phyloP scores from a whole-genome alignment of 2,329 filamentous ascomycete species.

The Pseudogymnoascus sp. region DNA sequence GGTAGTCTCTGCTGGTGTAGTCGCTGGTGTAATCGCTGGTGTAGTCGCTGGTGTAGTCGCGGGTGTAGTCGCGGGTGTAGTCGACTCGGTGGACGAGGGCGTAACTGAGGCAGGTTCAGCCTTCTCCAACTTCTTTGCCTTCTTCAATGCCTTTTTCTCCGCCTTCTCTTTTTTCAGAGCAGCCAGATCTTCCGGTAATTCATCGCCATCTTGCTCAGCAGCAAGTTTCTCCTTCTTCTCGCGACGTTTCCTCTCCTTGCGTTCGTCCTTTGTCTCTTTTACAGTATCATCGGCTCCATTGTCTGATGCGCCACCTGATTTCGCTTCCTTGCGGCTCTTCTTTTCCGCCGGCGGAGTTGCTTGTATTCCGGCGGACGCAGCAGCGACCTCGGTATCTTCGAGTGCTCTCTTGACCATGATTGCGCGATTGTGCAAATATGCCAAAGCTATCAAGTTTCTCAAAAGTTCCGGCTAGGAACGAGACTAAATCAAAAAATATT shows the following conservation, averaged over 20 bases:
- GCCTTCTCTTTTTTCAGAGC: constrained; percentile 29
- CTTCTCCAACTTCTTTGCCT: constrained; percentile 19
- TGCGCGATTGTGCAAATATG: constrained; percentile 10
- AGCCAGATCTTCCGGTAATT: constrained; percentile 20
- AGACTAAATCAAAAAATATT: constrained; percentile 6
- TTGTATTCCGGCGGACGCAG: constrained; percentile 10
- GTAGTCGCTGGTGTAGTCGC: constrained; percentile 13
- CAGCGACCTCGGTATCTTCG: constrained; percentile 21
- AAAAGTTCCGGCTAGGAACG: neutral
- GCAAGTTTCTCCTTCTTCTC: constrained; percentile 25
- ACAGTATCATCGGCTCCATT: constrained; percentile 21
- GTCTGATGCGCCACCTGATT: constrained; percentile 22
- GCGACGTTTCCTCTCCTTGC: constrained; percentile 32
- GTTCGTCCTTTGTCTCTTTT: constrained; percentile 28
- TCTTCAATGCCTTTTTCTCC: constrained; percentile 26
- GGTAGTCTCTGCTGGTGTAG: constrained; percentile 14
- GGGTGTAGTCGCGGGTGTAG: constrained; percentile 13
- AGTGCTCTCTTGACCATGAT: constrained; percentile 26
- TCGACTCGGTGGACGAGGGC: constrained; percentile 11
- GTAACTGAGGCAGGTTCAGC: constrained; percentile 12
- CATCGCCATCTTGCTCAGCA: constrained; percentile 19
- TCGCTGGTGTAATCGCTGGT: constrained; percentile 12
- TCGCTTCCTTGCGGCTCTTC: constrained; percentile 23
- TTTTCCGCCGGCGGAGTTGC: constrained; percentile 15
- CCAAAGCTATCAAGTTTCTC: constrained; percentile 7